These are phyloP conservation scores for Aspergillus caelatus DNA, from an alignment of 2,329 filamentous ascomycete species.

Conservation along the genomic window DNA sequence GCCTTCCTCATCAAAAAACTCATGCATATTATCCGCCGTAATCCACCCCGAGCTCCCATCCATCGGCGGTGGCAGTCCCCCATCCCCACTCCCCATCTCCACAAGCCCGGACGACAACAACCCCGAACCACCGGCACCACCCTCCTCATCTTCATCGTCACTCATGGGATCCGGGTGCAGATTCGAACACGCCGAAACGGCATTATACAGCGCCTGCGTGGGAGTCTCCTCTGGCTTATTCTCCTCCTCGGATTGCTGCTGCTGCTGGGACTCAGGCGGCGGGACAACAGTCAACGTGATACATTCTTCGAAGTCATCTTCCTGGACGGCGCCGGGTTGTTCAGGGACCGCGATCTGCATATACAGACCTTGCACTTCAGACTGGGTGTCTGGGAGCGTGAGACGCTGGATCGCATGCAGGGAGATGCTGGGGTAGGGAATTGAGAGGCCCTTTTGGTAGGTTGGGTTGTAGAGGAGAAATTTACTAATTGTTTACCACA, in stretches of 20 bases:
- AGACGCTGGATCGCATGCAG: slow-evolving; percentile 53
- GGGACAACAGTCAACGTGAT: slow-evolving; percentile 50
- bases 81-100: slow-evolving; percentile 36
- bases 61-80: slow-evolving; percentile 50
- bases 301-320: slow-evolving; percentile 46
- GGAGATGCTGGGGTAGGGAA: slow-evolving; percentile 53
- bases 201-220: slow-evolving; percentile 46
- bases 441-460: slow-evolving; percentile 42
- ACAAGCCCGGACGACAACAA: slow-evolving; percentile 44
- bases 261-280: slow-evolving; percentile 25
- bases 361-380: slow-evolving; percentile 49
- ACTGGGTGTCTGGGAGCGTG: slow-evolving; percentile 32
- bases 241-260: slow-evolving; percentile 16
- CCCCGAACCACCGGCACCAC: slow-evolving; percentile 28
- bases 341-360: slow-evolving; percentile 48
- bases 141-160: slow-evolving; percentile 40
- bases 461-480: slow-evolving; percentile 45
- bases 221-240: slow-evolving; percentile 40
- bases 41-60: slow-evolving; percentile 60
- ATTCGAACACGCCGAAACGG: slow-evolving; percentile 52
- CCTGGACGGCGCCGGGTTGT: slow-evolving; percentile 23
- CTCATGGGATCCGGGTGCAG: slow-evolving; percentile 50
- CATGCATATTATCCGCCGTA: slow-evolving; percentile 84
- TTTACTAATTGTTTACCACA: slow-evolving; percentile 35
- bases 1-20: slow-evolving; percentile 79